Percentiles rank a stretch among this genome's conserved stretches.
Conservation (phyloP, 257 asterid genomes). For the Lantana camara region DNA sequence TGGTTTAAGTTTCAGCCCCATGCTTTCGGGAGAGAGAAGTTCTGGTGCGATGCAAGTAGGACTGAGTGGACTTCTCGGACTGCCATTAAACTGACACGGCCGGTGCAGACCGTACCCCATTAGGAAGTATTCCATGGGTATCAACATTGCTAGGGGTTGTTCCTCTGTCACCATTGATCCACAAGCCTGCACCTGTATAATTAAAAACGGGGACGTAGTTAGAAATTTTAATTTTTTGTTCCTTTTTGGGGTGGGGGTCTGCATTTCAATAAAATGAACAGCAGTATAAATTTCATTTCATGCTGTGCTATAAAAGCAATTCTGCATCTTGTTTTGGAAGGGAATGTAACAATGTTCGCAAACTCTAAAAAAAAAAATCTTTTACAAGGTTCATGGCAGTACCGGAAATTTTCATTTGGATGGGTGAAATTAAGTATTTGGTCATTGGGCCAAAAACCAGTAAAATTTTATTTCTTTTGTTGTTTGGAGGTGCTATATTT, state of each 20-base stretch:
- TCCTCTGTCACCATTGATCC: slow-evolving; percentile 90
- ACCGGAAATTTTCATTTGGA: too few relatives aligned
- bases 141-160: slow-evolving; percentile 81
- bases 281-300: too few relatives aligned
- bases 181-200: slow-evolving; percentile 66
- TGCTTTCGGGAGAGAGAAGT: slow-evolving; percentile 80
- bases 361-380: too few relatives aligned
- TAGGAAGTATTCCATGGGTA: slow-evolving; percentile 68
- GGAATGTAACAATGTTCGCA: too few relatives aligned
- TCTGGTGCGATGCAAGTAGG: slow-evolving; percentile 73
- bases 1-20: slow-evolving; percentile 80
- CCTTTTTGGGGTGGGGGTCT: too few relatives aligned
- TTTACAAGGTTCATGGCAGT: too few relatives aligned
- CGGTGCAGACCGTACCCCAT: slow-evolving; percentile 65
- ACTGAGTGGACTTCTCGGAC: slow-evolving; percentile 74
- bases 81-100: slow-evolving; percentile 55
- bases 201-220: not conserved
- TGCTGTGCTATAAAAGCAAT: not conserved
- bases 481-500: too few relatives aligned
- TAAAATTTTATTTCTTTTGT: too few relatives aligned
- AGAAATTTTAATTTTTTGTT: too few relatives aligned
- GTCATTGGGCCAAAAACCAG: too few relatives aligned
- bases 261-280: too few relatives aligned
- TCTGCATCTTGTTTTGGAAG: not conserved
- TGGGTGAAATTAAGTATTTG: too few relatives aligned